A percentile compares a stretch with the other conserved stretches of the same genome.
These are phyloP conservation scores for Phytophthora boehmeriae DNA, from an alignment of 352 stramenopile genomes.

Conservation along the genomic window DNA sequence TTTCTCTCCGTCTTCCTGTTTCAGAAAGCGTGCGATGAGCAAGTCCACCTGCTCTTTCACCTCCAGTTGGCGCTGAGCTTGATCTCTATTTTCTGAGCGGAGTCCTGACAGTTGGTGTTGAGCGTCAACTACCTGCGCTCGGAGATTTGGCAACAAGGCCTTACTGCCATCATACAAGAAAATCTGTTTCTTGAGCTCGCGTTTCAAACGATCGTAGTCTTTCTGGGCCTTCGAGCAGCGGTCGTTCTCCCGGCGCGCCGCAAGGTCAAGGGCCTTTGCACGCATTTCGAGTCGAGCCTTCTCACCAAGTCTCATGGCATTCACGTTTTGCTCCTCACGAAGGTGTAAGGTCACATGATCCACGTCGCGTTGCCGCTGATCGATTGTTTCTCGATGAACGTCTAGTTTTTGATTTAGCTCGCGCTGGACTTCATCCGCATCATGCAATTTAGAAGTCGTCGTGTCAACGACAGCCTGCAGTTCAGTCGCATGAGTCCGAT, in stretches of 20 bases:
- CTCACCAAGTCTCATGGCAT: constrained; percentile 71
- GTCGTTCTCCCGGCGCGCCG: constrained; percentile 66
- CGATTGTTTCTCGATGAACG: constrained; percentile 89
- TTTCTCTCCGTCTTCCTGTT: constrained; percentile 87
- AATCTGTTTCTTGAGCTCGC: constrained; percentile 91
- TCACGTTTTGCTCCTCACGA: constrained; percentile 85
- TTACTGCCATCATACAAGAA: constrained; percentile 71
- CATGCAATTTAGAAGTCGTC: constrained; percentile 63
- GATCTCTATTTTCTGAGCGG: constrained; percentile 71
- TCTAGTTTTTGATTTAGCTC: constrained; percentile 89
- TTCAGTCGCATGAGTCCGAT: constrained; percentile 38
- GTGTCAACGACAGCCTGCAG: constrained; percentile 47
- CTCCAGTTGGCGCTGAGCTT: constrained; percentile 66
- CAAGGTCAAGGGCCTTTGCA: constrained; percentile 54
- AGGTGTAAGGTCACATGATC: constrained; percentile 89
- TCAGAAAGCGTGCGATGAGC: constrained; percentile 88
- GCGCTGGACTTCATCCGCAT: constrained; percentile 79
- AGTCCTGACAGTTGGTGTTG: constrained; percentile 68
- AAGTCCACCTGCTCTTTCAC: constrained; percentile 93
- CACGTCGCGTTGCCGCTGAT: constrained; percentile 91
- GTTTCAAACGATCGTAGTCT: constrained; percentile 86
- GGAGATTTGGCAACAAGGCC: constrained; percentile 80
- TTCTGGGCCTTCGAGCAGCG: constrained; percentile 68
- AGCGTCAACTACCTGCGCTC: constrained; percentile 80
- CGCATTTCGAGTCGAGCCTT: constrained; percentile 77